Base-by-base conservation (phyloP, 2,329 filamentous ascomycete genomes). In the Trichoderma oligosporum region DNA sequence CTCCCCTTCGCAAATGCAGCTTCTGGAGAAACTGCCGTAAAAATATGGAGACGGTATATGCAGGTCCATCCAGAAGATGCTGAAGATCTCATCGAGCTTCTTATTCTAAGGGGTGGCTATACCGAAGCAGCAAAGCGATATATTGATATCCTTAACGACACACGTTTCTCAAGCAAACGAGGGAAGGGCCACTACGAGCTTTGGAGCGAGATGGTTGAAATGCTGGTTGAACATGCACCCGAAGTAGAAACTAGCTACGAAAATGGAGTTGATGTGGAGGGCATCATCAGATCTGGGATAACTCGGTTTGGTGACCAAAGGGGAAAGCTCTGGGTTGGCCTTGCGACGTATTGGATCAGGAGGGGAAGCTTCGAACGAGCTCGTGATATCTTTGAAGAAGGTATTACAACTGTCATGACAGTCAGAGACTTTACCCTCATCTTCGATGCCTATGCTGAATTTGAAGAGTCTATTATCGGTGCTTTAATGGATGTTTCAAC, bases 341-440 rank as follows among this genome's bases (percentile, higher is more conserved):
- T 99, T 51, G 94, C 94, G 41, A 94, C 93, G 3, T 99, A 97
- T 74, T 97, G 93, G 91, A 96, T 95, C 69, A 90, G 91, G 59
- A 86, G 86, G 69, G 92, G 92, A 42, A 91, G 88, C 68, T 97
- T 97, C 68, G 95, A 97, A 74, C 87, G 87, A 60, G 92, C 94
- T 12, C 81, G 95, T 62, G 94, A 99, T 71, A 81, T 95, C 3
- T 97, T 96, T 63, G 94, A 99, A 73, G 92, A 97, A 72, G 95
- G 90, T 42, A 90, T 97, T 63, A 96, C 91, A 9, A 97, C 93
- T 1, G 95, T 97, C 61, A 97, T 97, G 93, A 99, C 94, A 2
- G 92, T 99, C 42, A 87, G 94, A 56, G 94, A 99, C 74, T 99
- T 99, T 68, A 95, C 92, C 1, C 83, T 97, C 56, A 87, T 97